phyloP scores from a whole-genome alignment of 805 yeast species.

The Barnettozyma californica region DNA sequence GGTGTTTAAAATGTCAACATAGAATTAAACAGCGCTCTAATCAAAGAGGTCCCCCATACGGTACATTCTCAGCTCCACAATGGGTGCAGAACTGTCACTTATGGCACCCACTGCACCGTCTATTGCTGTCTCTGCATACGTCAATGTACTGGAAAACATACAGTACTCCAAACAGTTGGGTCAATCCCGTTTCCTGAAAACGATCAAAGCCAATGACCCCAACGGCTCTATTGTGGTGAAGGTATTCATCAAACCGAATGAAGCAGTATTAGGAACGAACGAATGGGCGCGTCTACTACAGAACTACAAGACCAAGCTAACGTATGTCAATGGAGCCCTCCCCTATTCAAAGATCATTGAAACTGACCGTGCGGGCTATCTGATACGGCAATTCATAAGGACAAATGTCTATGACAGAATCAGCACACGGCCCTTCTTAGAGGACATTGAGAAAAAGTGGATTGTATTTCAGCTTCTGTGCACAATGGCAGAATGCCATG shows the following conservation, averaged over 20 bases:
- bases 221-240: constrained; percentile 75
- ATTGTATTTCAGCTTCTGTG: constrained; percentile 71
- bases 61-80: constrained; percentile 23
- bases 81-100: constrained; percentile 87
- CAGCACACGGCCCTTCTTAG: constrained; percentile 82
- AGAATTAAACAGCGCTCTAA: neutral
- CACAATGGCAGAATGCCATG: constrained; percentile 62
- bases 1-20: neutral
- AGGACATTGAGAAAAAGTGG: constrained; percentile 77
- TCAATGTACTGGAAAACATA: constrained; percentile 69
- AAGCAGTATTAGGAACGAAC: constrained; percentile 21
- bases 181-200: constrained; percentile 78
- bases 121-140: constrained; percentile 84
- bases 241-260: constrained; percentile 70
- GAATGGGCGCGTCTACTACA: constrained; percentile 23
- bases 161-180: constrained; percentile 75
- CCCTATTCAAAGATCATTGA: constrained; percentile 74
- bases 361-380: constrained; percentile 87
- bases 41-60: neutral
- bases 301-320: constrained; percentile 34
- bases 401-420: constrained; percentile 84
- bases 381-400: constrained; percentile 75
- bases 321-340: constrained; percentile 54
- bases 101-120: constrained; percentile 90
- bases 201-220: constrained; percentile 72